Evolutionary conservation across 1,284 basidiomycete species (phyloP).

Genomic region (Marasmius tenuissimus): DNA sequence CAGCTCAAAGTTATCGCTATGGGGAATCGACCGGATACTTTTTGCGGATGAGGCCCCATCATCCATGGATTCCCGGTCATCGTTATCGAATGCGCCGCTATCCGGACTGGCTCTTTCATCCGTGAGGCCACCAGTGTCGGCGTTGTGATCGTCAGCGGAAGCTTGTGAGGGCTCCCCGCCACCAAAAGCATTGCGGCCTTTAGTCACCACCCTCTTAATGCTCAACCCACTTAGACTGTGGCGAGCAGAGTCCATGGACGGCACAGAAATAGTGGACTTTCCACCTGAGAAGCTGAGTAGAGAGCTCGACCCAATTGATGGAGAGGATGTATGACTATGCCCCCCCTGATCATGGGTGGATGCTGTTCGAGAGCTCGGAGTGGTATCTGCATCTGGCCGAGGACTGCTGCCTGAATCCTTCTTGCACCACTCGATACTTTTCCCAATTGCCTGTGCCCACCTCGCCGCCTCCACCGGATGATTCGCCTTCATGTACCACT

Average conservation of each 20-base stretch:
- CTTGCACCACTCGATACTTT: slow-evolving; percentile 70
- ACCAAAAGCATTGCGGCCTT: not conserved
- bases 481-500: slow-evolving; percentile 91
- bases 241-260: not conserved
- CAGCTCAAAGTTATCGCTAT: slow-evolving; percentile 68
- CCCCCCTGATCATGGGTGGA: not conserved
- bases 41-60: slow-evolving; percentile 35
- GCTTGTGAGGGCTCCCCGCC: not conserved
- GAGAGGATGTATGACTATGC: not conserved
- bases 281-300: not conserved
- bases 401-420: slow-evolving; percentile 3
- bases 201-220: not conserved
- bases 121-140: not conserved
- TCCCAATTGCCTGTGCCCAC: slow-evolving; percentile 80
- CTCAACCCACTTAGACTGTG: not conserved
- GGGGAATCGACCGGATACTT: slow-evolving; percentile 50
- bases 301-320: not conserved
- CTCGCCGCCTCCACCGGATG: slow-evolving; percentile 87
- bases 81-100: slow-evolving; percentile 21
- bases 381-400: slow-evolving; percentile 12
- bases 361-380: not conserved
- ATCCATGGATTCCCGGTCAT: slow-evolving; percentile 24
- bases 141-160: not conserved
- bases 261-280: not conserved
- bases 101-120: not conserved